A percentile compares a stretch with the other conserved stretches of the same genome.
Evolutionary conservation across 1,139 yeast genomes (phyloP).

Genomic region (Suhomyces bokatorum): DNA sequence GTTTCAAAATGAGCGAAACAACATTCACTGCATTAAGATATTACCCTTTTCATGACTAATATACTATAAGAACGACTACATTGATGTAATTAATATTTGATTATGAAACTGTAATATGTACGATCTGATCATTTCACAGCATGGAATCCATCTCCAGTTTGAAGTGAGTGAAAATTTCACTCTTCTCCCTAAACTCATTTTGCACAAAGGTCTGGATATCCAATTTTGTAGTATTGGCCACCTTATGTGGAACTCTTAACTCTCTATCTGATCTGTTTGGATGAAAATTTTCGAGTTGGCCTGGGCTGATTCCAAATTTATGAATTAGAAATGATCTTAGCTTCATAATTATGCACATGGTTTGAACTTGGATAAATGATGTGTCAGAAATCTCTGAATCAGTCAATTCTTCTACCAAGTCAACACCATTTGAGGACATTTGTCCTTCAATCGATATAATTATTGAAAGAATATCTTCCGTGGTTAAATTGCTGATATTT

Average conservation of each 20-base stretch:
- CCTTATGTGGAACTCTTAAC: conserved; percentile 25
- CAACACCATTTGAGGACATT: conserved; percentile 33
- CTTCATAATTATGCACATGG: conserved; percentile 22
- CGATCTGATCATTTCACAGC: neutral
- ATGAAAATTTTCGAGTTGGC: conserved; percentile 24
- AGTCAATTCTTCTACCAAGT: conserved; percentile 24
- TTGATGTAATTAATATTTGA: no score
- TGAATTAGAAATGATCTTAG: conserved; percentile 22
- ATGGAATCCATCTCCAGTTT: neutral
- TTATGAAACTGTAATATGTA: no score
- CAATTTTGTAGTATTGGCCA: neutral
- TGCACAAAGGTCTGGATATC: neutral
- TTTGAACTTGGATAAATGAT: conserved; percentile 20
- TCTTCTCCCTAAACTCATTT: neutral
- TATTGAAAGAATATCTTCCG: conserved; percentile 39
- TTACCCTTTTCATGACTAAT: no score
- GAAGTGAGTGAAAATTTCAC: neutral
- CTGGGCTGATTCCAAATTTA: conserved; percentile 25
- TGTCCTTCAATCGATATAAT: conserved; percentile 19
- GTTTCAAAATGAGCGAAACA: no score
- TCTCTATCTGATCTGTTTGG: conserved; percentile 31
- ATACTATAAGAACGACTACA: no score
- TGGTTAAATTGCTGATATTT: conserved; percentile 32
- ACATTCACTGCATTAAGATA: no score
- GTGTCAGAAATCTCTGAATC: neutral